A percentile compares a stretch with the other conserved stretches of the same genome.
Evolutionary conservation across 345 rosid species (phyloP).

Genomic region (Camelina neglecta): DNA sequence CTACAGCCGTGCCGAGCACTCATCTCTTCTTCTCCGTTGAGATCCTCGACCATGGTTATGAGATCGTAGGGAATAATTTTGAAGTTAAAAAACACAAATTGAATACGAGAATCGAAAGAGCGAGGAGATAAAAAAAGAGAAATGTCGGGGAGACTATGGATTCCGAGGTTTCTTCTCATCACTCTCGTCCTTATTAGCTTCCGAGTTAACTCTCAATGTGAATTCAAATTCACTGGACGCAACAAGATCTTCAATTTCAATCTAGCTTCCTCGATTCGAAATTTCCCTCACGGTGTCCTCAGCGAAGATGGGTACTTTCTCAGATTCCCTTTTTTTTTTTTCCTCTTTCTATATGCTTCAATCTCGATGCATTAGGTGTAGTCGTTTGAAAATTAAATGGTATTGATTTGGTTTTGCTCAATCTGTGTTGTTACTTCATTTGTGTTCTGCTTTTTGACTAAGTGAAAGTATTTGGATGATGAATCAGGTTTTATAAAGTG

Average conservation of each 20-base stretch:
- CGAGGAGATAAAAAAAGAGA: neutral
- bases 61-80: slow-evolving; percentile 15
- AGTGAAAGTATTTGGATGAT: neutral
- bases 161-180: slow-evolving; percentile 44
- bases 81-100: neutral
- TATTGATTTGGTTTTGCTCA: slow-evolving; percentile 1
- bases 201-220: slow-evolving; percentile 59
- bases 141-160: slow-evolving; percentile 30
- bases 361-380: neutral
- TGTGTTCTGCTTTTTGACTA: slow-evolving; percentile 14
- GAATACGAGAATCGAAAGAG: neutral
- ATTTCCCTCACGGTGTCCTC: slow-evolving; percentile 83
- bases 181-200: slow-evolving; percentile 38
- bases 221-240: slow-evolving; percentile 60
- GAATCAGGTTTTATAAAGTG: slow-evolving; percentile 83
- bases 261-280: slow-evolving; percentile 68
- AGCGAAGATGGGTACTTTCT: slow-evolving; percentile 94
- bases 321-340: neutral
- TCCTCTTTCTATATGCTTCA: neutral
- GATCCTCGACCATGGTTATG: slow-evolving; percentile 23
- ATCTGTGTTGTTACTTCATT: neutral
- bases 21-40: slow-evolving; percentile 30
- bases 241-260: slow-evolving; percentile 65
- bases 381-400: neutral
- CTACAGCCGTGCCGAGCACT: slow-evolving; percentile 29